Evolutionary conservation across 495 filamentous ascomycete species (phyloP).

Genomic region (Chaetomium cochliodes): DNA sequence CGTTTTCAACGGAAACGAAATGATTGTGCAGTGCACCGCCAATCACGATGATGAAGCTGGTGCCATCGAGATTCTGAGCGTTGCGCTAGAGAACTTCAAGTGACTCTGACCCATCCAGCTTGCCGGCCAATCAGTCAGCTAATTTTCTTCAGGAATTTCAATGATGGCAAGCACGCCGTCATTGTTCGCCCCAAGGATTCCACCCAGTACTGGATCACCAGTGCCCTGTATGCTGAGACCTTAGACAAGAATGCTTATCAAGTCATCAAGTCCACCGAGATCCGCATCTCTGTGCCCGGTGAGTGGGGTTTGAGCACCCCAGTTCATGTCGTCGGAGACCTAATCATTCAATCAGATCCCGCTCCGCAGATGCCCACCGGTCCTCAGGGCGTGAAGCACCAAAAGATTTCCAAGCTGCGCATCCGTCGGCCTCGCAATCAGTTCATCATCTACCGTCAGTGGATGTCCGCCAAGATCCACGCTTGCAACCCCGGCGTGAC

Average conservation of each 20-base stretch:
- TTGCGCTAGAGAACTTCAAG: constrained; percentile 14
- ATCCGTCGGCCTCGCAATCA: constrained; percentile 25
- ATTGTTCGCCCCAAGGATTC: constrained; percentile 12
- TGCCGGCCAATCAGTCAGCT: not conserved
- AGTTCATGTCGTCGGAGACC: not conserved
- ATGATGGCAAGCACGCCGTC: constrained; percentile 15
- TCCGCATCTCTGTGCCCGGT: not conserved
- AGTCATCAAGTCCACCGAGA: not conserved
- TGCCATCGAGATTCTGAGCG: not conserved
- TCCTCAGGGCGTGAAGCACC: not conserved
- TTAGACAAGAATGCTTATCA: constrained; percentile 1
- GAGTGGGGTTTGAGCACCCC: not conserved
- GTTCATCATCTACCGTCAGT: constrained; percentile 26
- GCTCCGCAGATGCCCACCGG: not conserved
- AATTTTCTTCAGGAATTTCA: constrained; percentile 5
- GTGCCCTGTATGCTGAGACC: constrained; percentile 4
- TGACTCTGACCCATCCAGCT: not conserved
- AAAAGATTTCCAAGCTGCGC: not conserved
- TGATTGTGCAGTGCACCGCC: constrained; percentile 20
- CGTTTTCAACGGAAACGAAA: constrained; percentile 20
- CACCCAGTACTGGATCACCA: constrained; percentile 14
- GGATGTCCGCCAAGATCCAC: constrained; percentile 16
- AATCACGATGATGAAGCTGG: constrained; percentile 8
- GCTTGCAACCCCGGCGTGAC: constrained; percentile 4
- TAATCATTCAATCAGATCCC: not conserved